Base-by-base conservation (phyloP, 2,329 filamentous ascomycete genomes). In the Trichoderma sp. region DNA sequence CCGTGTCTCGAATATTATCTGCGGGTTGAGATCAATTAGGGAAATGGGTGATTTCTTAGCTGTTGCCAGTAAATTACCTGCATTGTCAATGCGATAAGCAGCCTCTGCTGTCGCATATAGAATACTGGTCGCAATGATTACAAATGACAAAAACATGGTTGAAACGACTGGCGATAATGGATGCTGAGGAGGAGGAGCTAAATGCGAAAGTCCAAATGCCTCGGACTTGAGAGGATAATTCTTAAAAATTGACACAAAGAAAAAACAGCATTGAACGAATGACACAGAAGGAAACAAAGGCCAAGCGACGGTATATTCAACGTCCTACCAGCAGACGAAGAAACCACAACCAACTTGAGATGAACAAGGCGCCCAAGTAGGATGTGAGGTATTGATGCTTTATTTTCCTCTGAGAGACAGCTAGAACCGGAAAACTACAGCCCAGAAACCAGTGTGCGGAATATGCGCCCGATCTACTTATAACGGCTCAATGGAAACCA, bases 1-100 rank as follows among this genome's bases (percentile, higher is more conserved):
- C 84, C 0, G 85, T 82, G 3, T 79, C 65, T 58, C 82, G 84
- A 73, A 88, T 86, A 11, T 84, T 83, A 3, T 79, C 86, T 87
- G 53, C 3, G 26, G 6, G 13, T 13, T 13, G 6, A 64, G 5
- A 28, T 15, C 13, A 7, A 64, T 13, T 9, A 47, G 17, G 8
- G 26, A 15, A 20, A 20, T 15, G 4, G 6, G 15, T 1, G 3
- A 28, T 20, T 4, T 2, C 4, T 32, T 5, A 3, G 20, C 1
- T 1, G 1, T 65, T 8, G 17, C 3, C 4, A 12, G n/a, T 17
- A 17, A 23, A 23, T 53, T 65, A 65, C 62, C 43, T 53, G 62
- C n/a, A 53, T 50, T 65, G 8, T 65, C 62, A 7, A 65, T 53
- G 17, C 30, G 62, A 53, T 65, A 65, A 7, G 4, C n/a, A 6